Conservation (phyloP, 441 rosid genomes). For the Erysimum cheiri region DNA sequence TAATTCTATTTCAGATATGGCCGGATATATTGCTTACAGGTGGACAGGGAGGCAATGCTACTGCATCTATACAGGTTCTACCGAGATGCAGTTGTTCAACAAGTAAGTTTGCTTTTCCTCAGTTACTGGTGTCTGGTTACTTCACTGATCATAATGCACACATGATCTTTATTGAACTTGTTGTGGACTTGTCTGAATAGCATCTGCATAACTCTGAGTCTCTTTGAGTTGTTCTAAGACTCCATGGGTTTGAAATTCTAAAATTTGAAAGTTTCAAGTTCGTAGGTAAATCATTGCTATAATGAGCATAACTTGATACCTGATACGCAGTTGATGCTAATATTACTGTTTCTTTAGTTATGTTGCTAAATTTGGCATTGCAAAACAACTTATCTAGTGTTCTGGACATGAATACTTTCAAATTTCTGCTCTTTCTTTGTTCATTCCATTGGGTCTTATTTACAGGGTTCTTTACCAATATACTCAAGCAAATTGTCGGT, state of each 20-base stretch:
- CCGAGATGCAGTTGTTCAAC: conserved; percentile 95
- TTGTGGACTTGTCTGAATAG: conserved; percentile 9
- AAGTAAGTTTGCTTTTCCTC: conserved; percentile 55
- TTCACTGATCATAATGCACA: conserved; percentile 3
- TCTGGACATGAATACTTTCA: conserved; percentile 2
- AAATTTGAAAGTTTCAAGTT: conserved; percentile 16
- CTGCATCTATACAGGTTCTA: conserved; percentile 91
- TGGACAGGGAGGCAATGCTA: conserved; percentile 96
- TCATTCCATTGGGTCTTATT: conserved; percentile 33
- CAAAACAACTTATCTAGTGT: conserved; percentile 26
- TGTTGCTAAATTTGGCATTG: conserved; percentile 14
- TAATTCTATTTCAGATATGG: conserved; percentile 69
- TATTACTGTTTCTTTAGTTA: conserved; percentile 11
- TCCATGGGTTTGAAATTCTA: conserved; percentile 8
- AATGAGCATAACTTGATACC: neutral
- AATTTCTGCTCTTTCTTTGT: conserved; percentile 15
- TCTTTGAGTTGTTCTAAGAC: conserved; percentile 15
- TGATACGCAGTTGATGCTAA: conserved; percentile 1
- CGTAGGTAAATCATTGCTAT: neutral
- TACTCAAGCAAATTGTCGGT: conserved; percentile 89
- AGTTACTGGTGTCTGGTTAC: conserved; percentile 31
- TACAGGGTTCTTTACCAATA: conserved; percentile 94
- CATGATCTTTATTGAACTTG: conserved; percentile 5
- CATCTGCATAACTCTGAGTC: conserved; percentile 17
- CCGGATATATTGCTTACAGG: conserved; percentile 96